Evolutionary conservation across 371 early-diverging fungal genomes (phyloP), one percentile per base, ranked within the genome.

Genomic region (Mucor indicus): DNA sequence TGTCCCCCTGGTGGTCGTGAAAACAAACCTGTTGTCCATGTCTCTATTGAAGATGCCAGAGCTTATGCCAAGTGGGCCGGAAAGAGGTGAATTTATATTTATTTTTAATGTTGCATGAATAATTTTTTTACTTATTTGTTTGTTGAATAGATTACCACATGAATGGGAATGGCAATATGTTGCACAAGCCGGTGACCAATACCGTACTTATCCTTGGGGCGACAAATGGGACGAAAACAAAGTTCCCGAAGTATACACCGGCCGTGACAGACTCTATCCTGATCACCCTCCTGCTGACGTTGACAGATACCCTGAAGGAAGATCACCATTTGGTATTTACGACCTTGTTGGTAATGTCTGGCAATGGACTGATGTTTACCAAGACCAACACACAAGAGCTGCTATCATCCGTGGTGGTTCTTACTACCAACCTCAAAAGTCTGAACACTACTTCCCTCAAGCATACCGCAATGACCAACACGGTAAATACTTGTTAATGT

Each of bases 151-250:
- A 42, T 50, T 62, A 41, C 62, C 62, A 31, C 62, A 62, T 39
- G 62, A 62, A 57, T 62, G 62, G 62, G 62, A 62, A 50, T 62
- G 62, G 62, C 62, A 62, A 46, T 62, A 47, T 17, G 62, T 62
- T 5, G 62, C 62, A 32, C 62, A 62, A 53, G 57, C 35, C 15
- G 62, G 62, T 21, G 21, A 15, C 21, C 54, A 62, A 46, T 62
- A 57, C 17, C 53, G 57, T 13, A 50, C 23, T 12, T 62, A 62
- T 29, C 62, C 62, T 43, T 62, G 62, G 62, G 62, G 62, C 21
- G 50, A 57, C 19, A 32, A 50, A 20, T 62, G 62, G 62, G 62
- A 62, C 36, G 40, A 39, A 13, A 35, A 17, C 13, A 53, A 50
- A 11, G 48, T 62, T 3, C 57, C 62, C 39, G 57, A 57, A 30